Evolutionary conservation across 2,329 filamentous ascomycete species (phyloP).

Genomic region (Apiospora arundinis): DNA sequence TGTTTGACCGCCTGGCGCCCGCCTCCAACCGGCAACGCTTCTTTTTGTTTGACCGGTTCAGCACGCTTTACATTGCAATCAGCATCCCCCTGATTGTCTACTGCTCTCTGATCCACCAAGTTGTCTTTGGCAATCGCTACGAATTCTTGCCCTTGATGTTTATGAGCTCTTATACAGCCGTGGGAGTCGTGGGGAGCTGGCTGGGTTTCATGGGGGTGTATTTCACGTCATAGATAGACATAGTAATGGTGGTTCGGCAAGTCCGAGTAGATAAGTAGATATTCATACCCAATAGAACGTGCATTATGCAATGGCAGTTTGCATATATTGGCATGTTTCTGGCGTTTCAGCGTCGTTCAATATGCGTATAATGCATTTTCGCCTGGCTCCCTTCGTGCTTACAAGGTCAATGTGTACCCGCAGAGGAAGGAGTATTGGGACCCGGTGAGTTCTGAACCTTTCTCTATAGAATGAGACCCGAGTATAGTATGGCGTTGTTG

Average conservation of each 20-base stretch:
- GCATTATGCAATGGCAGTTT: not conserved
- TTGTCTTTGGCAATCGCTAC: slow-evolving; percentile 82
- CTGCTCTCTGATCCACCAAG: slow-evolving; percentile 80
- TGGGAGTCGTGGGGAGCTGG: slow-evolving; percentile 97
- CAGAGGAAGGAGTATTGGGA: not conserved
- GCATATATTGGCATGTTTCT: not conserved
- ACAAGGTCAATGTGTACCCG: not conserved
- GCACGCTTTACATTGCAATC: slow-evolving; percentile 85
- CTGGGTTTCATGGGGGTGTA: slow-evolving; percentile 93
- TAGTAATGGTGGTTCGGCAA: slow-evolving; percentile 10
- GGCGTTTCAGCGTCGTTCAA: not conserved
- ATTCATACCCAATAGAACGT: slow-evolving; percentile 17
- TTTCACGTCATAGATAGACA: slow-evolving; percentile 63
- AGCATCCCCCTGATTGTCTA: slow-evolving; percentile 90
- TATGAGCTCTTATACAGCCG: slow-evolving; percentile 89
- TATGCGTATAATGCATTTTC: not conserved
- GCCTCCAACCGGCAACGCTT: slow-evolving; percentile 80
- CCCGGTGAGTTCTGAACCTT: not conserved
- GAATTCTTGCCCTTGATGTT: slow-evolving; percentile 98
- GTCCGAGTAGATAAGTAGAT: slow-evolving; percentile 14
- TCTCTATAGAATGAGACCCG: not conserved
- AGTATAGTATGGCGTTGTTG: not conserved
- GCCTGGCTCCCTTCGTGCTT: no score
- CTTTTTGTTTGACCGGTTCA: slow-evolving; percentile 91
- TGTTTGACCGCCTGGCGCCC: slow-evolving; percentile 87